Evolutionary conservation across 2,329 filamentous ascomycete genomes (phyloP).

Genomic region (Colletotrichum camelliae): DNA sequence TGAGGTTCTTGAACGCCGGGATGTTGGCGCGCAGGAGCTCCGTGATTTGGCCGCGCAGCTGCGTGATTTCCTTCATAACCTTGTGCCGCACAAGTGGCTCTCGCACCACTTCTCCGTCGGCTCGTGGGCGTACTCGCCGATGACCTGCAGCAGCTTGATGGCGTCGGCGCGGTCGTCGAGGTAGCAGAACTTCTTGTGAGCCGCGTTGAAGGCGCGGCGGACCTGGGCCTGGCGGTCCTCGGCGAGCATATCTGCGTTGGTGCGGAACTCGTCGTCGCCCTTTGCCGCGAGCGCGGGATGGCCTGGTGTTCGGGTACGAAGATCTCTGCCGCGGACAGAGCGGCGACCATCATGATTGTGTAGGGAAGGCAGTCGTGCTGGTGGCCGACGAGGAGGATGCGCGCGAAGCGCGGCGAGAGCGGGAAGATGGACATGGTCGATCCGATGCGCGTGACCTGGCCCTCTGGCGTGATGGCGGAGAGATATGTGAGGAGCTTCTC

Average conservation of each 20-base stretch:
- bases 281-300: constrained; percentile 59
- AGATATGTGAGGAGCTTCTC: constrained; percentile 88
- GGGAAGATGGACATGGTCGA: constrained; percentile 88
- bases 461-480: constrained; percentile 74
- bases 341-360: constrained; percentile 86
- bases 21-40: constrained; percentile 80
- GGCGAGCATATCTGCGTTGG: constrained; percentile 72
- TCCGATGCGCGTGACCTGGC: constrained; percentile 80
- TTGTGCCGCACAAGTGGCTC: constrained; percentile 84
- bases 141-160: constrained; percentile 86
- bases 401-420: constrained; percentile 86
- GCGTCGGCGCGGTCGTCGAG: constrained; percentile 86
- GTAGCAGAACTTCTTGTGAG: constrained; percentile 79
- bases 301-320: constrained; percentile 85
- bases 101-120: constrained; percentile 77
- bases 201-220: constrained; percentile 67
- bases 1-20: constrained; percentile 64
- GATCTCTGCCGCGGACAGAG: constrained; percentile 85
- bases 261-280: constrained; percentile 55
- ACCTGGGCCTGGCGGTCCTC: constrained; percentile 73
- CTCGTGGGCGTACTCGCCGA: constrained; percentile 85
- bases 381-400: constrained; percentile 89
- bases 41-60: constrained; percentile 83
- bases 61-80: constrained; percentile 82
- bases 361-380: constrained; percentile 83